Conservation (phyloP, 768 basidiomycete genomes). For the Clathrus columnatus region DNA sequence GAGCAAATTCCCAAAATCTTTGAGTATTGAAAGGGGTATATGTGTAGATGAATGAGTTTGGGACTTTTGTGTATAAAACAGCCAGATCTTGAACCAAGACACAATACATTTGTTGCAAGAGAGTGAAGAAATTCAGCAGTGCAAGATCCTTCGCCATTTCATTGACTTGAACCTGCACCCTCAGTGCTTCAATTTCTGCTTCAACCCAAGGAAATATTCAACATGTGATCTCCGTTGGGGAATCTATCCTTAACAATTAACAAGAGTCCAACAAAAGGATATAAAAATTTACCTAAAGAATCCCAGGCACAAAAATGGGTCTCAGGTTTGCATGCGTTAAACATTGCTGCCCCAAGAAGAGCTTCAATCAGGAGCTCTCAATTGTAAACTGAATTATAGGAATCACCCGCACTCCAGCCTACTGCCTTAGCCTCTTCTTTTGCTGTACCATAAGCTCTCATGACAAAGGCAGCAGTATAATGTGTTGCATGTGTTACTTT, state of each 20-base stretch:
- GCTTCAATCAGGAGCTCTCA: slow-evolving; percentile 21
- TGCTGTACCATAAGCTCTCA: slow-evolving; percentile 22
- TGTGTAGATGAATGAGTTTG: slow-evolving; percentile 18
- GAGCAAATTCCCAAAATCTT: slow-evolving; percentile 18
- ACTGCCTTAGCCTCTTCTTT: slow-evolving; percentile 23
- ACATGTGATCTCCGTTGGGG: slow-evolving; percentile 14
- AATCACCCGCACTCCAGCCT: slow-evolving; percentile 23
- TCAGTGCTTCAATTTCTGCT: slow-evolving; percentile 12
- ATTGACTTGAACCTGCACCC: not conserved
- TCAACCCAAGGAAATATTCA: slow-evolving; percentile 25
- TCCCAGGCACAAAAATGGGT: slow-evolving; percentile 20
- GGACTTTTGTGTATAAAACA: slow-evolving; percentile 18
- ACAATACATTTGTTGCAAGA: slow-evolving; percentile 19
- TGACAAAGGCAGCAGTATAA: slow-evolving; percentile 22
- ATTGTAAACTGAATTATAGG: slow-evolving; percentile 23
- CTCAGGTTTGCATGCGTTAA: slow-evolving; percentile 21
- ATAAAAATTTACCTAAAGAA: slow-evolving; percentile 16
- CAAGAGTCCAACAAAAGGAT: not conserved
- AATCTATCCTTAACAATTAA: slow-evolving; percentile 8
- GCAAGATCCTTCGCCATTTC: slow-evolving; percentile 18
- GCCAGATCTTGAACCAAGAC: slow-evolving; percentile 30
- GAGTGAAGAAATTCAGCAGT: slow-evolving; percentile 20
- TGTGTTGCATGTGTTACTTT: slow-evolving; percentile 26
- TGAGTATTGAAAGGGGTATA: slow-evolving; percentile 22
- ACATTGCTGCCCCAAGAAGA: slow-evolving; percentile 25